A percentile compares a stretch with the other conserved stretches of the same genome.
These are phyloP conservation scores for Verticillium nubilum DNA, from an alignment of 2,329 filamentous ascomycete genomes.

Conservation along the genomic window DNA sequence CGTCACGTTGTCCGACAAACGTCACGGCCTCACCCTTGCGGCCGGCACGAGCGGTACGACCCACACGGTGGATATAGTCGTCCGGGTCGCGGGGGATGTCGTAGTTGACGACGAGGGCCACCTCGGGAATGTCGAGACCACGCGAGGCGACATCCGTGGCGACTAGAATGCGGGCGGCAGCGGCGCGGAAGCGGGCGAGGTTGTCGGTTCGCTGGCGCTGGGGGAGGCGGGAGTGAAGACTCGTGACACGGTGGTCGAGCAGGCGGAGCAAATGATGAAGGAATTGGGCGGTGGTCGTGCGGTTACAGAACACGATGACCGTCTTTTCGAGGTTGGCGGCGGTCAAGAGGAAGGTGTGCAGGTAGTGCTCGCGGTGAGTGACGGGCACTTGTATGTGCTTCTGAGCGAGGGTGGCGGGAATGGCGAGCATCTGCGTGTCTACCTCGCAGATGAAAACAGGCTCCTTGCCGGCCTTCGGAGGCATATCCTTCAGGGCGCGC, in stretches of 20 bases:
- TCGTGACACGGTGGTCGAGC: conserved; percentile 84
- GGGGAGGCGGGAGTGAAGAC: conserved; percentile 80
- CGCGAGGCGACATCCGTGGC: conserved; percentile 93
- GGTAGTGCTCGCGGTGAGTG: conserved; percentile 89
- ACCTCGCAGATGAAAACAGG: conserved; percentile 88
- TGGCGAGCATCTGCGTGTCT: conserved; percentile 67
- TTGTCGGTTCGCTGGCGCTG: conserved; percentile 84
- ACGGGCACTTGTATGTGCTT: conserved; percentile 84
- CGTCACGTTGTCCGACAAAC: conserved; percentile 88
- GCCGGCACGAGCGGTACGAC: conserved; percentile 89
- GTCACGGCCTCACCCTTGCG: conserved; percentile 77
- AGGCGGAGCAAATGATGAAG: conserved; percentile 83
- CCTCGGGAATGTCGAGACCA: conserved; percentile 92
- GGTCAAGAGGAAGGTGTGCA: conserved; percentile 83
- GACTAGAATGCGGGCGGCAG: conserved; percentile 82
- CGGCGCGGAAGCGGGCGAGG: conserved; percentile 83
- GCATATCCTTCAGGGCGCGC: conserved; percentile 74
- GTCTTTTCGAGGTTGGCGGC: conserved; percentile 69
- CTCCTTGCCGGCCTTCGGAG: conserved; percentile 61
- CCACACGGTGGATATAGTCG: conserved; percentile 95
- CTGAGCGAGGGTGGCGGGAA: conserved; percentile 77
- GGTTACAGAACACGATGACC: conserved; percentile 91
- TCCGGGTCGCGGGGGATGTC: conserved; percentile 94
- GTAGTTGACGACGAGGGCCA: conserved; percentile 88
- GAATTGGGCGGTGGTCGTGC: conserved; percentile 80